Evolutionary conservation across 2,329 filamentous ascomycete genomes (phyloP), one percentile per base, ranked within the genome.

Genomic region (Sporothrix brasiliensis): DNA sequence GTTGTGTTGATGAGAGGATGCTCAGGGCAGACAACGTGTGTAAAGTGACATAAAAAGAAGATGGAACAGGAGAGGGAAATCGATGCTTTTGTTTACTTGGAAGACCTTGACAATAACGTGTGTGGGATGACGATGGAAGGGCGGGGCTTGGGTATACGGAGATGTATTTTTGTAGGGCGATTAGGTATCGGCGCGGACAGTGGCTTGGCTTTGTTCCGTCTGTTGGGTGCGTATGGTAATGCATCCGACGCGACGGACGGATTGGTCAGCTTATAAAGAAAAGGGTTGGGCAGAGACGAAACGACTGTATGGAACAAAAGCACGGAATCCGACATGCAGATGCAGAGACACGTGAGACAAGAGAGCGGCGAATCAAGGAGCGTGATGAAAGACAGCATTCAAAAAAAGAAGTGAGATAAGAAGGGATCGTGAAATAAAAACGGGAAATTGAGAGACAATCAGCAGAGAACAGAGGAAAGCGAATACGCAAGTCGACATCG

Each of bases 111-210:
- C 4, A 58, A 61, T 44, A n/a, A 61, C 56, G 56, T 61, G 34
- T 44, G 34, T 61, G 34, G 56, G 54, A 39, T 19, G 27, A 19
- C 1, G 53, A 61, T 24, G 39, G 39, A 44, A 14, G 24, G 14
- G 6, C 58, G 58, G 58, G 58, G 44, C 58, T n/a, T 61, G 39
- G 34, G 47, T 61, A 61, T 41, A 61, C 58, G 58, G 34, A 61
- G 21, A 61, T 24, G 34, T 21, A 49, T 14, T 27, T 44, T 7
- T 10, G 16, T 5, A 13, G 3, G 19, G 56, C n/a, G 11, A 39
- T 1, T 6, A 34, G 16, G 54, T 19, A 24, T 2, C 34, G 41
- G 21, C 49, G 61, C 61, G 61, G 60, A 63, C 24, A 47, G 19
- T 21, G 39, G 60, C 4, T 47, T 49, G 58, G 39, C 41, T 47